These are phyloP conservation scores for Lignosus rhinocerotis DNA, from an alignment of 1,284 basidiomycete species.

Conservation along the genomic window DNA sequence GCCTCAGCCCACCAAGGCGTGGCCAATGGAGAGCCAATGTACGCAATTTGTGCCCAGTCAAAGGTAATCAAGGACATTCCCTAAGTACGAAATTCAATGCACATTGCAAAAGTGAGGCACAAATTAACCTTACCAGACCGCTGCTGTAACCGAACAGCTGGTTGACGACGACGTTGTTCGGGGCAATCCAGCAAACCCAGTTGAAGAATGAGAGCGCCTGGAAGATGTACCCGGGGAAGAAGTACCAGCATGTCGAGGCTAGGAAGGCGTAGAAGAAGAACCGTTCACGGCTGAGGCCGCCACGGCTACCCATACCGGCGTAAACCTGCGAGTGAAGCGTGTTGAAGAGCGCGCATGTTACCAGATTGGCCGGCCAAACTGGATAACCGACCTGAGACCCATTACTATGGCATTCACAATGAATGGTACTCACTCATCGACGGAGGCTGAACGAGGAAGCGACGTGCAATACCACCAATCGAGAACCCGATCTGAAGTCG, in stretches of 20 bases:
- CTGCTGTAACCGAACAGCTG: conserved; percentile 45
- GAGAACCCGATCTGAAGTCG: conserved; percentile 56
- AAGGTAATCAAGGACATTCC: conserved; percentile 47
- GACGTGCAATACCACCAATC: conserved; percentile 60
- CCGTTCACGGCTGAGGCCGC: conserved; percentile 47
- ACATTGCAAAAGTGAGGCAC: no score
- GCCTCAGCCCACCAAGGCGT: conserved; percentile 59
- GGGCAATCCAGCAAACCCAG: conserved; percentile 62
- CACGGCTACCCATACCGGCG: conserved; percentile 46
- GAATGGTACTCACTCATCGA: conserved; percentile 59
- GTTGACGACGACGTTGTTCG: conserved; percentile 40
- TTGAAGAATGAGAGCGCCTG: conserved; percentile 51
- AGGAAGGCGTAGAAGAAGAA: conserved; percentile 51
- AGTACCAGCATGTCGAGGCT: conserved; percentile 47
- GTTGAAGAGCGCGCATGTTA: conserved; percentile 59
- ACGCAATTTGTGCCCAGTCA: conserved; percentile 49
- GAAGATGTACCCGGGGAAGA: conserved; percentile 53
- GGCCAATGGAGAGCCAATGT: conserved; percentile 62
- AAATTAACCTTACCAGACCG: conserved; percentile 31
- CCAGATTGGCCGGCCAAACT: conserved; percentile 76
- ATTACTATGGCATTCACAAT: neutral
- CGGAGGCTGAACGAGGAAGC: conserved; percentile 74
- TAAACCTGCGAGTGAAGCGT: conserved; percentile 57
- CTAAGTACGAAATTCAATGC: conserved; percentile 16
- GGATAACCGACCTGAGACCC: neutral